Conservation (phyloP, 1,284 basidiomycete genomes). For the Albatrellus sp. region DNA sequence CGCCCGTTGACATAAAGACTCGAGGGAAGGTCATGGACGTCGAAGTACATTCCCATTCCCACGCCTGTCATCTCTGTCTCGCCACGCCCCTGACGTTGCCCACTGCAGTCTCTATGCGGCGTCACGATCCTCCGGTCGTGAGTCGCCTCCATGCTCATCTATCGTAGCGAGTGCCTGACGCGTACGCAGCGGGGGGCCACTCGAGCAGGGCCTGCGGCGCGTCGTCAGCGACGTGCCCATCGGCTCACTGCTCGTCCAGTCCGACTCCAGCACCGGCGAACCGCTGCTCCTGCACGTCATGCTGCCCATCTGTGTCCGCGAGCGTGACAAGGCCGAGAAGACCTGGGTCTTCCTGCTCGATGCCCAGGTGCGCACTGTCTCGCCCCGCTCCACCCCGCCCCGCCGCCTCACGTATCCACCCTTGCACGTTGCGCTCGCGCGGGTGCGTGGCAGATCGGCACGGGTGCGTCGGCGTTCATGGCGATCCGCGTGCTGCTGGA, state of each 20-base stretch:
- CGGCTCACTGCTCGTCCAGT: conserved; percentile 86
- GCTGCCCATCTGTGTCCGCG: conserved; percentile 65
- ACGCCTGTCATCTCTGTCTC: neutral
- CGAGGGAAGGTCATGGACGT: conserved; percentile 54
- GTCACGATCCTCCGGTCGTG: conserved; percentile 78
- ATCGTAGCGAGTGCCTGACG: neutral
- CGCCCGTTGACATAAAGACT: conserved; percentile 49
- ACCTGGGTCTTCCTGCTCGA: conserved; percentile 88
- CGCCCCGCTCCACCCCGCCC: neutral
- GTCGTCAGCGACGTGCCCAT: conserved; percentile 83
- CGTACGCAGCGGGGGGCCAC: conserved; percentile 61
- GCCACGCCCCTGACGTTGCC: neutral
- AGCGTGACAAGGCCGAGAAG: conserved; percentile 47
- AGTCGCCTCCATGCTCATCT: conserved; percentile 16
- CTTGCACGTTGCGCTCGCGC: neutral
- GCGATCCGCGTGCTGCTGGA: conserved; percentile 91
- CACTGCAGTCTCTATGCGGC: conserved; percentile 56
- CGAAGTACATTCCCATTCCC: conserved; percentile 24
- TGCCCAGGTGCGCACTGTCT: conserved; percentile 52
- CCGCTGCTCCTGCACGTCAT: conserved; percentile 77
- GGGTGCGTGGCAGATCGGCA: conserved; percentile 59
- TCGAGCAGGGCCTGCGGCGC: conserved; percentile 82
- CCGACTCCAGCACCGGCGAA: conserved; percentile 76
- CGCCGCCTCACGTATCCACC: neutral
- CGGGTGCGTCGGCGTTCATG: conserved; percentile 93